These are phyloP conservation scores for Huntiella decipiens DNA, from an alignment of 2,329 filamentous ascomycete species.

Conservation along the genomic window DNA sequence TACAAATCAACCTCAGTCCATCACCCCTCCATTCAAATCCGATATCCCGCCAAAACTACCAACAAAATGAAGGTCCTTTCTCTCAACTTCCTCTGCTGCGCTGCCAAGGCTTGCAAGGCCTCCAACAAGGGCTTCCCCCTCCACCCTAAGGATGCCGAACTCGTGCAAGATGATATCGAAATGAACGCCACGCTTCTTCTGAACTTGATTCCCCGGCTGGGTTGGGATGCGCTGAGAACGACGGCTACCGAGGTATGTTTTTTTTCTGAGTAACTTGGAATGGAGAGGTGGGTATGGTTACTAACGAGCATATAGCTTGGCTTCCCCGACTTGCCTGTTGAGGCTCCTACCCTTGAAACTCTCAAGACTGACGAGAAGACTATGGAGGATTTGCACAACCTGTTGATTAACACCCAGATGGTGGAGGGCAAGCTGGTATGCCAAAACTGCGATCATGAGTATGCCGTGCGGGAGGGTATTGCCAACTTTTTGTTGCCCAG, in stretches of 20 bases:
- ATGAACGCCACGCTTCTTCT: constrained; percentile 62
- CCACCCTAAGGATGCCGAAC: constrained; percentile 79
- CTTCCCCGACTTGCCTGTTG: constrained; percentile 51
- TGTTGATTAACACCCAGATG: constrained; percentile 80
- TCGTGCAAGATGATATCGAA: constrained; percentile 68
- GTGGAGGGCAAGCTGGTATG: constrained; percentile 78
- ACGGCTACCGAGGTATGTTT: constrained; percentile 55
- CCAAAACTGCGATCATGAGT: constrained; percentile 82
- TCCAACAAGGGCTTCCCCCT: constrained; percentile 66
- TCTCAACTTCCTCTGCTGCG: constrained; percentile 91
- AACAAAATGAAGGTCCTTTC: constrained; percentile 75
- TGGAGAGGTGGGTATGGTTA: neutral
- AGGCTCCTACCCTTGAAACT: constrained; percentile 42
- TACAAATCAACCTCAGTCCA: neutral
- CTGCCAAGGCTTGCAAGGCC: constrained; percentile 83
- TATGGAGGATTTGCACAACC: constrained; percentile 56
- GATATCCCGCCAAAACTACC: neutral
- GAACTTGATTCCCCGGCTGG: constrained; percentile 71
- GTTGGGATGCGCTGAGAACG: constrained; percentile 64
- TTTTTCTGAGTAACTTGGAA: neutral
- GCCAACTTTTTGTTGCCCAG: constrained; percentile 89
- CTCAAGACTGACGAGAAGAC: constrained; percentile 48
- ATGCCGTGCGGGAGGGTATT: constrained; percentile 86
- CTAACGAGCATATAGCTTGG: constrained; percentile 40
- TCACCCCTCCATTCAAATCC: neutral